Base-by-base conservation (phyloP, 2,329 filamentous ascomycete genomes). In the Cladosporium phlei region DNA sequence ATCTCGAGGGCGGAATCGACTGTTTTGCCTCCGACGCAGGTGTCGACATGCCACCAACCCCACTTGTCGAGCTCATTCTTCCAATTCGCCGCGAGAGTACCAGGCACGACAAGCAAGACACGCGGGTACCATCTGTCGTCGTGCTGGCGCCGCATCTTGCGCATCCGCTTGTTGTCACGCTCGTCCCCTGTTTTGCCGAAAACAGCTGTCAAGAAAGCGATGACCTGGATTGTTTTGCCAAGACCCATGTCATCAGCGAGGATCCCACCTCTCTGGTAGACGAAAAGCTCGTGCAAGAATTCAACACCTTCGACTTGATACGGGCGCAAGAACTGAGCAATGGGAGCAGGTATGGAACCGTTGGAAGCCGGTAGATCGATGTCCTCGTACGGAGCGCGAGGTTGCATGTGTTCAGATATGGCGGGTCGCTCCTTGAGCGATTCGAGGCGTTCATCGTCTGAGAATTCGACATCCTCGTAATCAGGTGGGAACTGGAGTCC, bases 201-300 rank as follows among this genome's bases (percentile, higher is more conserved):
- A 0, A 89, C 90, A 1, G 83, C 88, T 0, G 88, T 87, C 17
- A 98, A 72, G 55, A 98, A 97, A 0, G 90, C 86, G 48, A 89
- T 93, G 20, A 98, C 88, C 65, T 98, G 93, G 2, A 98, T 88
- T 0, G 93, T 98, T 67, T 98, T 98, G 1, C 93, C 93, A 24
- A 98, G 68, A 16, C 93, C 93, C 93, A 98, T 98, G 60, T 98
- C 93, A 61, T 98, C 93, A 3, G 91, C 90, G 0, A 98, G 75
- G 17, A 98, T 86, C 2, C 86, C 88, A 1, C 93, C 93, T 56
- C 84, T 85, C 60, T 98, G 93, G 55, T 88, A 91, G 3, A 96
- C 85, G 61, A 97, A 97, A 17, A 87, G 77, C 50, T 87, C 79
- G 62, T 97, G 90, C 6, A 98, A 73, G 59, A 96, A 97, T 24